These are phyloP conservation scores for Nannochloropsis salina DNA, from an alignment of 108 stramenopile species.

Conservation along the genomic window DNA sequence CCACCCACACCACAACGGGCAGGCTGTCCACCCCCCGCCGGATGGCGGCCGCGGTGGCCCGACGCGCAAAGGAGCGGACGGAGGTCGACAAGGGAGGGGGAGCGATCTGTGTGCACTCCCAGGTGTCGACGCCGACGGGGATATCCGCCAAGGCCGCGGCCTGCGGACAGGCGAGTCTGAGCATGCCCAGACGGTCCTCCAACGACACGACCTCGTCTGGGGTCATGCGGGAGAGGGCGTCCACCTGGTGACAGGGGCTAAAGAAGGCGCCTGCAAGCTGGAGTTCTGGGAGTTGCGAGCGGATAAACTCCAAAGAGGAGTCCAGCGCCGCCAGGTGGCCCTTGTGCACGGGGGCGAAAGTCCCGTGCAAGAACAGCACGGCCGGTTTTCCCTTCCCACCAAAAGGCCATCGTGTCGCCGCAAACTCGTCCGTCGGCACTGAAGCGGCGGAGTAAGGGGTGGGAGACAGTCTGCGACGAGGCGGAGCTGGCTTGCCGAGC, in stretches of 20 bases:
- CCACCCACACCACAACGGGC: conserved; percentile 14
- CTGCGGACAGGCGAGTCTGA: background rate
- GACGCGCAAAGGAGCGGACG: conserved; percentile 1
- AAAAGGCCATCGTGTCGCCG: background rate
- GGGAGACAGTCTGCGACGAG: background rate
- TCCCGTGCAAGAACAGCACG: conserved; percentile 17
- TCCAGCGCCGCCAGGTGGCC: background rate
- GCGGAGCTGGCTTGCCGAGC: background rate
- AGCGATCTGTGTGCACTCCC: background rate
- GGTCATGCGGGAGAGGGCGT: background rate
- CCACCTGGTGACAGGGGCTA: conserved; percentile 8
- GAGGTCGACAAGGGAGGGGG: background rate
- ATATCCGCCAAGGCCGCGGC: background rate
- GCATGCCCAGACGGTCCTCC: background rate
- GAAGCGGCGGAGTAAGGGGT: background rate
- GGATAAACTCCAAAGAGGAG: background rate
- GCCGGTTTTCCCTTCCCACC: background rate
- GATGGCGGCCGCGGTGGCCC: background rate
- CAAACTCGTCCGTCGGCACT: background rate
- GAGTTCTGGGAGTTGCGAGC: background rate
- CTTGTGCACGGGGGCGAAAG: background rate
- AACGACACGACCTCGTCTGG: background rate
- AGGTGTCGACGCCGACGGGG: conserved; percentile 11
- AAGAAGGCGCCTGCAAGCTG: background rate
- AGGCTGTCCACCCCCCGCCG: background rate